A percentile compares a stretch with the other conserved stretches of the same genome.
Conservation (phyloP, 2,329 filamentous ascomycete species). For the Colletotrichum abscissum region DNA sequence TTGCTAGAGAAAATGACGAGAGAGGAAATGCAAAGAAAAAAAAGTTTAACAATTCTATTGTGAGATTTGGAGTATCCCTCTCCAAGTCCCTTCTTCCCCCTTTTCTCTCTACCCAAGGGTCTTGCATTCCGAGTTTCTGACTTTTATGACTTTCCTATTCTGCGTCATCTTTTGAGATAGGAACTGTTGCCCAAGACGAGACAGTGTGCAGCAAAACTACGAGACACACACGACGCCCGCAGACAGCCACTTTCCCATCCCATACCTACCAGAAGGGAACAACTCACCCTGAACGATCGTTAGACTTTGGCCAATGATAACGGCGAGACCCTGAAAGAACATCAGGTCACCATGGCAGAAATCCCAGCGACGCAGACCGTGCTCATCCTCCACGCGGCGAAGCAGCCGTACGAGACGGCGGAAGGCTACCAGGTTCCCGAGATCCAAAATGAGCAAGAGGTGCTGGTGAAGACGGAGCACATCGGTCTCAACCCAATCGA, state of each 20-base stretch:
- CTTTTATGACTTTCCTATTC: background rate
- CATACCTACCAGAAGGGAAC: background rate
- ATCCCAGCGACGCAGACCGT: slow-evolving; percentile 53
- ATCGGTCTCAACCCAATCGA: slow-evolving; percentile 83
- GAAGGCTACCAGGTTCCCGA: slow-evolving; percentile 57
- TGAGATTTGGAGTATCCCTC: background rate
- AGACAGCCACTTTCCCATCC: background rate
- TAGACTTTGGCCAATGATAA: slow-evolving; percentile 10
- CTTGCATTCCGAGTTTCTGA: background rate
- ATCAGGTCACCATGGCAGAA: slow-evolving; percentile 19
- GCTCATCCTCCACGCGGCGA: slow-evolving; percentile 60
- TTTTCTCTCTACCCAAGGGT: background rate
- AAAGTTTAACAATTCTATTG: background rate
- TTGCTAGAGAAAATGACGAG: background rate
- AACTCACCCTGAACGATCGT: background rate
- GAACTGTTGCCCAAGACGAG: slow-evolving; percentile 9
- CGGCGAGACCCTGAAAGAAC: background rate
- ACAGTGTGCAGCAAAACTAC: background rate
- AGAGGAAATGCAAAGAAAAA: background rate
- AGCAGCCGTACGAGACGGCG: slow-evolving; percentile 60
- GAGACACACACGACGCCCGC: background rate
- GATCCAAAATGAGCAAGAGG: slow-evolving; percentile 54
- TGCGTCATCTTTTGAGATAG: background rate
- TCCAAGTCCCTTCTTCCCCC: background rate
- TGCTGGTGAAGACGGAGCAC: slow-evolving; percentile 71